Percentiles rank a stretch among this genome's conserved stretches.
These are phyloP conservation scores for Medicago arabica DNA, from an alignment of 306 rosid species.

Conservation along the genomic window DNA sequence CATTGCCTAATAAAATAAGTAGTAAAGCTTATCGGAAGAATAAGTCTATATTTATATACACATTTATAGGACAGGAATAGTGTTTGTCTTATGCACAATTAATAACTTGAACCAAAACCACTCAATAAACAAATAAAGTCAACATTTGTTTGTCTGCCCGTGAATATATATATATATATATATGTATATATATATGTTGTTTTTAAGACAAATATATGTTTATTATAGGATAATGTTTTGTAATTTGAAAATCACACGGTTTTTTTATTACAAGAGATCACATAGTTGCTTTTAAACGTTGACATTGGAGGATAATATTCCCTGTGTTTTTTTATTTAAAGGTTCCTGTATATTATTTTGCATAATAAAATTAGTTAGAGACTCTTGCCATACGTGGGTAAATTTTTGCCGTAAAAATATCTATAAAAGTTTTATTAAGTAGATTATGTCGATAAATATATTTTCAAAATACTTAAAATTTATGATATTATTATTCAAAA, in stretches of 20 bases:
- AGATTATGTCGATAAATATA: too few relatives aligned
- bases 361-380: too few relatives aligned
- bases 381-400: too few relatives aligned
- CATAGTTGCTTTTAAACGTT: conserved; percentile 25
- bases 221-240: neutral
- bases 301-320: neutral
- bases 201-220: conserved; percentile 16
- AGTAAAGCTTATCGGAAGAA: conserved; percentile 7
- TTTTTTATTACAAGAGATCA: neutral
- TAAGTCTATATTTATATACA: conserved; percentile 17
- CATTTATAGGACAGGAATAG: neutral
- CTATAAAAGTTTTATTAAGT: too few relatives aligned
- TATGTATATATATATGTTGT: too few relatives aligned
- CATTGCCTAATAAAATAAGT: conserved; percentile 27
- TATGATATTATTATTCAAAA: too few relatives aligned
- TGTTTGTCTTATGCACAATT: conserved; percentile 5
- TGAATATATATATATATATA: too few relatives aligned
- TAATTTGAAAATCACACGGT: neutral
- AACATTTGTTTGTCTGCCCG: conserved; percentile 30
- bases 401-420: too few relatives aligned
- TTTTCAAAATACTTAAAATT: too few relatives aligned
- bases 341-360: too few relatives aligned
- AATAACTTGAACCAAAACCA: conserved; percentile 4
- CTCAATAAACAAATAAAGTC: conserved; percentile 34
- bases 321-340: too few relatives aligned